Base-by-base conservation (phyloP, 2,329 filamentous ascomycete species). In the Fusarium concolor region DNA sequence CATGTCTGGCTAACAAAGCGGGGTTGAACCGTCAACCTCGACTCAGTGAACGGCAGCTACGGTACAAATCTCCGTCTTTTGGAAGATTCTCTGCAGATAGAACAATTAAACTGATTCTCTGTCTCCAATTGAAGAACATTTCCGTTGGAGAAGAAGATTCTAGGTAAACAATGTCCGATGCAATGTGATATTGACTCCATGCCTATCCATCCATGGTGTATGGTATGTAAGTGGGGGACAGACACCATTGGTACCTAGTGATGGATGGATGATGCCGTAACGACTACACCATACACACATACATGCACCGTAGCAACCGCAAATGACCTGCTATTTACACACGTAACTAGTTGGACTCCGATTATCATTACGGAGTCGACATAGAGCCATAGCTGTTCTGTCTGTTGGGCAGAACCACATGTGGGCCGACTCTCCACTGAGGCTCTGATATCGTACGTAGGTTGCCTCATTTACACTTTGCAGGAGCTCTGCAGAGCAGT, bases 211-310 rank as follows among this genome's bases (percentile, higher is more conserved):
- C 4, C 6, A 12, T 14, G 29, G 29, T 31, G 29, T 26, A 22
- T 64, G 59, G 29, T 26, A 22, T 64, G 59, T 64, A 64, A 64
- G 61, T 64, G 61, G 61, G 59, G 61, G 61, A 52, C 44, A 58
- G n/a, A n/a, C n/a, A n/a, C n/a, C n/a, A n/a, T n/a, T n/a, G n/a
- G n/a, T n/a, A n/a, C n/a, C n/a, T n/a, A n/a, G n/a, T 38, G 44
- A 57, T 63, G 58, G 45, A 64, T 44, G 35, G 53, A 39, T 52
- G 51, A 64, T 64, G 45, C 61, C 52, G 61, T 64, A 64, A 64
- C 41, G 57, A 43, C 59, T 47, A 63, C 51, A 28, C 29, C 29
- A 29, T 31, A 31, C 29, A 11, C 4, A 31, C 29, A 14, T 12
- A 18, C 33, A 22, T 26, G 26, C 35, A 26, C 41, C 7, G 20